Evolutionary conservation across 176 grass and related monocot genomes (phyloP).

Genomic region (Areca catechu): DNA sequence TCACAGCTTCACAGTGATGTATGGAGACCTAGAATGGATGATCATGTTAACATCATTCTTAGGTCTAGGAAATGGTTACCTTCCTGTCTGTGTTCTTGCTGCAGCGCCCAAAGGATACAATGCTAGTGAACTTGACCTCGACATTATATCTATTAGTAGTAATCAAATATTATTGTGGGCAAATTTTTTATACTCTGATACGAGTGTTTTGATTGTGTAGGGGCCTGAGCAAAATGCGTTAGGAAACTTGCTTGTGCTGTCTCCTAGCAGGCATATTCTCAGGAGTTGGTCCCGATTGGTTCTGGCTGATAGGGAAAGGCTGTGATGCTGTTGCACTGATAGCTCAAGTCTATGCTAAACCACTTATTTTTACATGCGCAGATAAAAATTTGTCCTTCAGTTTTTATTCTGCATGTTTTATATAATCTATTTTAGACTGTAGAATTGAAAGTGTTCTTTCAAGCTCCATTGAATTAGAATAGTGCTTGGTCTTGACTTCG

Average conservation of each 20-base stretch:
- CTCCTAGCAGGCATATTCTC: constrained; percentile 46
- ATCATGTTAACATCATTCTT: constrained; percentile 53
- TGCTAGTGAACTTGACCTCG: constrained; percentile 9
- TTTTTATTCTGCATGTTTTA: no score
- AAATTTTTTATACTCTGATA: no score
- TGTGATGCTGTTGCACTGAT: constrained; percentile 12
- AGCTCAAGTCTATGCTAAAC: no score
- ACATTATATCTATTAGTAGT: no score
- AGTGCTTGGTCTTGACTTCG: no score
- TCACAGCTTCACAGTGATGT: constrained; percentile 53
- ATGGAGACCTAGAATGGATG: constrained; percentile 55
- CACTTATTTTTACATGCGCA: no score
- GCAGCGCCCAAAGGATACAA: constrained; percentile 57
- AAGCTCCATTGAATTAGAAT: no score
- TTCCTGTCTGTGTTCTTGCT: constrained; percentile 58
- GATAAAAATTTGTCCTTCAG: no score
- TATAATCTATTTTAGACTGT: no score
- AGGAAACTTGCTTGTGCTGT: constrained; percentile 47
- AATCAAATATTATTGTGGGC: no score
- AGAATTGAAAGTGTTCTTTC: no score
- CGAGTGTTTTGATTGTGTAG: constrained; percentile 16
- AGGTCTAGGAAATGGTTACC: constrained; percentile 44
- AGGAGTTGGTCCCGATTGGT: constrained; percentile 40
- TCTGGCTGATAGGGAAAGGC: constrained; percentile 67
- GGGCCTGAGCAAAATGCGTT: constrained; percentile 68